Base-by-base conservation (phyloP, 345 rosid species). In the Corchorus olitorius region DNA sequence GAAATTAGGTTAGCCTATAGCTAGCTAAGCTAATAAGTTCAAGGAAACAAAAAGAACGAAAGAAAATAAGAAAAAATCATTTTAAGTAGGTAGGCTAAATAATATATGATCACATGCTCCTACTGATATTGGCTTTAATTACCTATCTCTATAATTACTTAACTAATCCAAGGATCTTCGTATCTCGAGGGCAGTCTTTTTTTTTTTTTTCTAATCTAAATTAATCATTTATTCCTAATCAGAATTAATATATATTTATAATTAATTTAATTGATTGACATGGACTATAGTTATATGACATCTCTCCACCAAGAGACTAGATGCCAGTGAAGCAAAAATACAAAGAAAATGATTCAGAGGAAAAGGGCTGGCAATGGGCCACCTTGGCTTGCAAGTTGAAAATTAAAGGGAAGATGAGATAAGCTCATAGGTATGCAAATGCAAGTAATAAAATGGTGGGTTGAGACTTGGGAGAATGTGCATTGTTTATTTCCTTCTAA, bases 71-170 rank as follows among this genome's bases (percentile, higher is more conserved):
- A 27, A 27, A 71, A 78, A 75, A 75, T 78, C 66, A 43, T 13
- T 5, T 27, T 39, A 22, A 78, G 62, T 76, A 22, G 84, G 80
- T 76, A 73, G 34, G 72, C 62, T 27, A 79, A 77, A 80, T 82
- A 77, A 80, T 82, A 78, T 82, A 80, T 70, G 75, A 34, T 76
- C 87, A 82, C 84, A 82, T 85, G 84, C 70, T 4, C 74, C 61
- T 41, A 27, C 46, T 41, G 76, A 76, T 74, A 63, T 56, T 75
- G 59, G 41, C 58, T 75, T 59, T 79, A 74, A 75, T 75, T 43
- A 60, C 20, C 16, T 70, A 70, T 67, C 11, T 73, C n/a, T 0
- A 27, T 33, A 4, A 72, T 61, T 75, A 72, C 67, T 48, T 64
- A 82, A 68, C 27, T 6, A 35, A 72, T 9, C 46, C 15, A 6